Conservation (phyloP, 1,139 yeast species). For the Blastobotrys apis region DNA sequence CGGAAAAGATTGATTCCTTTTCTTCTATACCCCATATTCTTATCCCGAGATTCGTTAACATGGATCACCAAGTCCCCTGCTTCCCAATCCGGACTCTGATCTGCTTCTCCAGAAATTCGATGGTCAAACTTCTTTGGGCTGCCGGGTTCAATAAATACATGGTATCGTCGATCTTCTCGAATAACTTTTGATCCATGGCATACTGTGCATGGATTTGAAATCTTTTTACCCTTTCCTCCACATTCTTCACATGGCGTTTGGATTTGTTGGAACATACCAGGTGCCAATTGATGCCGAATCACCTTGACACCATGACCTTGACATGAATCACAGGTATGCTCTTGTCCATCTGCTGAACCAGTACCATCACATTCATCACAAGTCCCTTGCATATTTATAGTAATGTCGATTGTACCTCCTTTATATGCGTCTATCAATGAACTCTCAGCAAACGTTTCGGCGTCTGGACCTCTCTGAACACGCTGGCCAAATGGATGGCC, state of each 20-base stretch:
- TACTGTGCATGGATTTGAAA: slow-evolving; percentile 56
- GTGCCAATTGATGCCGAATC: slow-evolving; percentile 75
- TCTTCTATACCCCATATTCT: slow-evolving; percentile 77
- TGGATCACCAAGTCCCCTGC: slow-evolving; percentile 74
- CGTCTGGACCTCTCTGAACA: slow-evolving; percentile 60
- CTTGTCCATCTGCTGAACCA: slow-evolving; percentile 76
- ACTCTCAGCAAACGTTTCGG: slow-evolving; percentile 53
- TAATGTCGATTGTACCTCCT: slow-evolving; percentile 61
- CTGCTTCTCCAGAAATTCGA: slow-evolving; percentile 72
- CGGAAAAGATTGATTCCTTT: slow-evolving; percentile 70
- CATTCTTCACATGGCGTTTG: slow-evolving; percentile 77
- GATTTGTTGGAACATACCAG: slow-evolving; percentile 84
- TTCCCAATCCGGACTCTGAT: slow-evolving; percentile 71
- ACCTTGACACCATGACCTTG: slow-evolving; percentile 67
- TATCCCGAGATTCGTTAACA: slow-evolving; percentile 41
- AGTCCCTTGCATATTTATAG: slow-evolving; percentile 64
- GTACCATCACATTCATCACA: slow-evolving; percentile 78
- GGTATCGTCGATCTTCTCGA: slow-evolving; percentile 53
- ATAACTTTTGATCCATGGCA: slow-evolving; percentile 72
- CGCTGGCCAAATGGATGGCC: slow-evolving; percentile 34
- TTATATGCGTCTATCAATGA: slow-evolving; percentile 62
- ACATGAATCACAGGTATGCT: slow-evolving; percentile 62
- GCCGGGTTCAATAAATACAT: slow-evolving; percentile 67
- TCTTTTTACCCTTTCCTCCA: slow-evolving; percentile 67
- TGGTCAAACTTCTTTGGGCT: slow-evolving; percentile 56